Percentiles rank a stretch among this genome's conserved stretches.
These are phyloP conservation scores for Vitis hybrid DNA, from an alignment of 177 flowering plant genomes.

Conservation along the genomic window DNA sequence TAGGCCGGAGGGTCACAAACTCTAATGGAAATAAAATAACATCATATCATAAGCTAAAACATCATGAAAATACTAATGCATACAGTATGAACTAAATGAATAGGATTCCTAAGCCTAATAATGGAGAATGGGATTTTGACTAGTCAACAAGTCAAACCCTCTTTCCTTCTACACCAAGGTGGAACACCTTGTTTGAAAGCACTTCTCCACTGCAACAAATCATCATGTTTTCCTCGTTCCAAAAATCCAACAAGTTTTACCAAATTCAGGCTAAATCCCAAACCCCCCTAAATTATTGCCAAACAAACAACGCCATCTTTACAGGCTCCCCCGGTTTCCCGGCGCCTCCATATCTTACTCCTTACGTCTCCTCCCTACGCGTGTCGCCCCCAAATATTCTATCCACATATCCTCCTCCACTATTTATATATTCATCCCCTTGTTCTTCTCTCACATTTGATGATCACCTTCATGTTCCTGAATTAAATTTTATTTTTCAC, in stretches of 20 bases:
- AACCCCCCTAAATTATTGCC: slow-evolving; percentile 1
- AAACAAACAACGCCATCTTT: not conserved
- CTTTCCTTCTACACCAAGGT: too few species aligned
- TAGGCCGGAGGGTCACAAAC: too few species aligned
- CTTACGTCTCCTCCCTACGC: slow-evolving; percentile 14
- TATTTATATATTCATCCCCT: slow-evolving; percentile 12
- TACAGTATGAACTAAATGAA: too few species aligned
- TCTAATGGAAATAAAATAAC: too few species aligned
- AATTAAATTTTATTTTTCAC: not conserved
- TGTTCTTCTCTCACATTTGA: not conserved
- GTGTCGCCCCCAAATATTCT: slow-evolving; percentile 17
- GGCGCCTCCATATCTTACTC: not conserved
- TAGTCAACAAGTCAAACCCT: too few species aligned
- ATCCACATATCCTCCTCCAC: not conserved
- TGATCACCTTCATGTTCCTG: not conserved
- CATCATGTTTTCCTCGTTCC: not conserved
- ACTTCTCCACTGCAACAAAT: too few species aligned
- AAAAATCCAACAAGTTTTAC: not conserved
- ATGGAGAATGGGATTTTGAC: too few species aligned
- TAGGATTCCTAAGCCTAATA: too few species aligned
- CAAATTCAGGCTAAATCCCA: not conserved
- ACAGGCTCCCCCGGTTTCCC: slow-evolving; percentile 28
- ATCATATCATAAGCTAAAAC: too few species aligned
- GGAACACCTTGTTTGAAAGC: too few species aligned
- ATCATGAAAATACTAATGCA: too few species aligned